Conservation (phyloP, 768 basidiomycete genomes). For the Rhodotorula babjevae region DNA sequence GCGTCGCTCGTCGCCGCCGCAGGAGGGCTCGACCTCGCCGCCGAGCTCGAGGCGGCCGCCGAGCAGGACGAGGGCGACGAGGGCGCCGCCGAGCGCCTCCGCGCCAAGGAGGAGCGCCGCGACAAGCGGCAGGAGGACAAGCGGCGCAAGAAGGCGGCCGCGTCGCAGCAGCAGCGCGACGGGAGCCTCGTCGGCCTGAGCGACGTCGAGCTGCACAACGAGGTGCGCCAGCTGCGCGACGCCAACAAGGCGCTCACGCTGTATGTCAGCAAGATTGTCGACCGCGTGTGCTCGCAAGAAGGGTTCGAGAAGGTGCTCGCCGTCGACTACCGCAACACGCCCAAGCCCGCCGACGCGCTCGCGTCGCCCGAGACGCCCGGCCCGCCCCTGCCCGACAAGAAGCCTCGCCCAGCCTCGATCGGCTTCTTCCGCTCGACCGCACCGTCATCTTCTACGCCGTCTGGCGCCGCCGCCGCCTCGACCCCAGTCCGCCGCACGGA, state of each 20-base stretch:
- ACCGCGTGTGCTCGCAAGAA: slow-evolving; percentile 91
- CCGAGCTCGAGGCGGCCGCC: slow-evolving; percentile 39
- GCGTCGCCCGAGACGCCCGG: neutral
- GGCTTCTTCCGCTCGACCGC: slow-evolving; percentile 15
- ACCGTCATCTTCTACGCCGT: neutral
- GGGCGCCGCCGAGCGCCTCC: slow-evolving; percentile 1
- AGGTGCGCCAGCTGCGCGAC: slow-evolving; percentile 38
- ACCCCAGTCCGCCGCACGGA: neutral
- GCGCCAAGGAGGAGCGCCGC: slow-evolving; percentile 17
- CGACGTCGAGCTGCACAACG: slow-evolving; percentile 25
- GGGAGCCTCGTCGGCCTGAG: slow-evolving; percentile 1
- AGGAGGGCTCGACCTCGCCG: slow-evolving; percentile 39
- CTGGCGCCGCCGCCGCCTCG: neutral
- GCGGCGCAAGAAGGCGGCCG: slow-evolving; percentile 3
- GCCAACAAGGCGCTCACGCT: slow-evolving; percentile 64
- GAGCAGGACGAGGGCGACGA: slow-evolving; percentile 20
- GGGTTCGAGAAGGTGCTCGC: slow-evolving; percentile 95
- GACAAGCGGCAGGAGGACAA: slow-evolving; percentile 11
- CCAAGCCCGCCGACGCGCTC: slow-evolving; percentile 11
- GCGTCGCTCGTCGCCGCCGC: neutral
- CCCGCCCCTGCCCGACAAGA: neutral
- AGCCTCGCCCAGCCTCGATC: slow-evolving; percentile 13
- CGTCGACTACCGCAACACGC: slow-evolving; percentile 54
- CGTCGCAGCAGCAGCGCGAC: slow-evolving; percentile 23
- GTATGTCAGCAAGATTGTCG: slow-evolving; percentile 96